A percentile compares a stretch with the other conserved stretches of the same genome.
Evolutionary conservation across 169 alveolate genomes (phyloP).

Genomic region (Miamiensis avidus): DNA sequence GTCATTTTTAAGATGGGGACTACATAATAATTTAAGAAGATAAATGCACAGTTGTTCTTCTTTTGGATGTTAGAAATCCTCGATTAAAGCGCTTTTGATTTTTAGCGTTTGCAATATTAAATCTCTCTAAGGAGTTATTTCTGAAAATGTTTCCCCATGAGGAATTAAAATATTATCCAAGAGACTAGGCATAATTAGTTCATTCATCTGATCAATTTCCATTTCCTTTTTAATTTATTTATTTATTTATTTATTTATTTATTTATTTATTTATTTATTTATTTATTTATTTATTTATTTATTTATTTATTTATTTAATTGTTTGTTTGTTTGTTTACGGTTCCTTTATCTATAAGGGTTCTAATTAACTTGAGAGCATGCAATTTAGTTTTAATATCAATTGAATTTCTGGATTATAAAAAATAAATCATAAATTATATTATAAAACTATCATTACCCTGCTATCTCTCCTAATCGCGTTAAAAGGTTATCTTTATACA

Average conservation of each 20-base stretch:
- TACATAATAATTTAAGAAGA: conserved; percentile 1
- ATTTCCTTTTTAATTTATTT: conserved; percentile 2
- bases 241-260: background rate
- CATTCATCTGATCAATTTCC: conserved; percentile 9
- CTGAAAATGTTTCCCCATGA: conserved; percentile 11
- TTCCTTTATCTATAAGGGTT: conserved; percentile 4
- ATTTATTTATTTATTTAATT: too few relatives aligned
- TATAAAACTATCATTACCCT: background rate
- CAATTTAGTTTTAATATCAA: background rate
- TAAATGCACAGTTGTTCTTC: background rate
- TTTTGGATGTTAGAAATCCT: conserved; percentile 7
- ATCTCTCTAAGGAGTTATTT: conserved; percentile 17
- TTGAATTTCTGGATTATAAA: background rate
- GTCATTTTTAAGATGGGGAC: conserved; percentile 4
- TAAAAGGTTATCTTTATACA: background rate
- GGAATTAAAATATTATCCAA: conserved; percentile 5
- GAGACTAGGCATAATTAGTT: background rate
- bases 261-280: background rate
- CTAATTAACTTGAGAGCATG: background rate
- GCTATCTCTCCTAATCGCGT: background rate
- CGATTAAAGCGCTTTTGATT: conserved; percentile 3
- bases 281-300: background rate
- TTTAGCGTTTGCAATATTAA: background rate
- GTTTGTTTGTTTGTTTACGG: background rate
- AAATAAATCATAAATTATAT: background rate